phyloP scores from a whole-genome alignment of 495 filamentous ascomycete species.

The Coniosporium apollinis region DNA sequence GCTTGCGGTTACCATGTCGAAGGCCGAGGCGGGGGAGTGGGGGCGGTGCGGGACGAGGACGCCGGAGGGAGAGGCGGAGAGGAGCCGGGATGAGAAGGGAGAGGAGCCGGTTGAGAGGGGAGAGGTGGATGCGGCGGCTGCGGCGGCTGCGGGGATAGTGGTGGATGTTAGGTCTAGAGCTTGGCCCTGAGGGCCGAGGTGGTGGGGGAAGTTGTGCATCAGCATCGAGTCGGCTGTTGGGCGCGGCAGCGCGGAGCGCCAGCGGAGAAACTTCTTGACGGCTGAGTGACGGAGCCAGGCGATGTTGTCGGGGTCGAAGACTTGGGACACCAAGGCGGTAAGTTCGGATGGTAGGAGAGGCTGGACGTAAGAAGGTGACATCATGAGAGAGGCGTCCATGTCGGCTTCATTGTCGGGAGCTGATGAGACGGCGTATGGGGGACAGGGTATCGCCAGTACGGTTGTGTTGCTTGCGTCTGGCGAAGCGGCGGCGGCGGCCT shows the following conservation, averaged over 20 bases:
- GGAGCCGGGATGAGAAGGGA: conserved; percentile 10
- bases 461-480: not conserved
- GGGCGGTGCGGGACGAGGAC: conserved; percentile 9
- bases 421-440: conserved; percentile 71
- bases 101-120: conserved; percentile 8
- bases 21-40: conserved; percentile 15
- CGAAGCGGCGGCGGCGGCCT: conserved; percentile 2
- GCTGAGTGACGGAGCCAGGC: conserved; percentile 78
- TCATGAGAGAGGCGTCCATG: conserved; percentile 91
- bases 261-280: conserved; percentile 72
- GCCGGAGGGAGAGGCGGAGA: no score
- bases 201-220: conserved; percentile 2
- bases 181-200: not conserved
- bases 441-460: not conserved
- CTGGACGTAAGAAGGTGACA: conserved; percentile 85
- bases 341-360: conserved; percentile 73
- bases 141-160: not conserved
- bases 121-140: conserved; percentile 9
- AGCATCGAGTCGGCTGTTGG: conserved; percentile 8
- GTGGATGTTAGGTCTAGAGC: not conserved
- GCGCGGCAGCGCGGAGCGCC: conserved; percentile 27
- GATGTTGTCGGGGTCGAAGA: conserved; percentile 66
- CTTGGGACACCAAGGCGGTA: conserved; percentile 42
- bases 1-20: conserved; percentile 26
- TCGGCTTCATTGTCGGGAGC: conserved; percentile 60